Evolutionary conservation across 75 land plant species (phyloP).

Genomic region (Selaginella moellendorffii): DNA sequence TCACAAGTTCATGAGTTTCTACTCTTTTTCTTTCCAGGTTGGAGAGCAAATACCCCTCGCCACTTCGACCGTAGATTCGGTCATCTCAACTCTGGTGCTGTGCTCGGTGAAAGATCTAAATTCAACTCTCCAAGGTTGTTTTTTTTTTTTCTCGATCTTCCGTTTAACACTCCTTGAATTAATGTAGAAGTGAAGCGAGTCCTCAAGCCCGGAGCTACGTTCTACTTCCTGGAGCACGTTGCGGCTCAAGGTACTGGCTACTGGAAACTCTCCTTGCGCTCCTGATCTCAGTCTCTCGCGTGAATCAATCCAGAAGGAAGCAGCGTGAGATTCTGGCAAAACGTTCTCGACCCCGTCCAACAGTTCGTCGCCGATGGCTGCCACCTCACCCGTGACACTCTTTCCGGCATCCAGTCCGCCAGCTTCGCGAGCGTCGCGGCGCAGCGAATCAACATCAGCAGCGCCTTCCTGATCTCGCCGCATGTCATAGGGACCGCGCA

Average conservation of each 20-base stretch:
- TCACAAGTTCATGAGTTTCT: too few species aligned
- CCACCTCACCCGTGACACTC: constrained; percentile 59
- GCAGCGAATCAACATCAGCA: constrained; percentile 17
- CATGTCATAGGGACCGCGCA: constrained; percentile 36
- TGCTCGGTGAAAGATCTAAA: constrained; percentile 70
- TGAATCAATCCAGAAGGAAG: constrained; percentile 45
- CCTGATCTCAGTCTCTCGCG: too few species aligned
- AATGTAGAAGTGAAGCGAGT: constrained; percentile 71
- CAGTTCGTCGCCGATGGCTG: constrained; percentile 71
- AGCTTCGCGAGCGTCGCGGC: constrained; percentile 36
- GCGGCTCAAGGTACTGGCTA: constrained; percentile 90
- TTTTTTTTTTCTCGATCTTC: not conserved
- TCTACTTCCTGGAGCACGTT: constrained; percentile 77
- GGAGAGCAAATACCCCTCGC: constrained; percentile 53
- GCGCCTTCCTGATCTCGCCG: constrained; percentile 25
- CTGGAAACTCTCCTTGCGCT: too few species aligned
- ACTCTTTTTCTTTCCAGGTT: constrained; percentile 30
- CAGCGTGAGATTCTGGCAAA: constrained; percentile 42
- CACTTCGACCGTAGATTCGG: constrained; percentile 48
- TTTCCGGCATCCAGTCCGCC: constrained; percentile 33
- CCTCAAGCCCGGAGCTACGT: constrained; percentile 60
- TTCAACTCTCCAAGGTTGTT: constrained; percentile 54
- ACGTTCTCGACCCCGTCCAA: constrained; percentile 59
- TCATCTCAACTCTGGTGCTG: constrained; percentile 61
- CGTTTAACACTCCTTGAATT: not conserved